These are phyloP conservation scores for Fusarium penzigii DNA, from an alignment of 2,329 filamentous ascomycete species.

Conservation along the genomic window DNA sequence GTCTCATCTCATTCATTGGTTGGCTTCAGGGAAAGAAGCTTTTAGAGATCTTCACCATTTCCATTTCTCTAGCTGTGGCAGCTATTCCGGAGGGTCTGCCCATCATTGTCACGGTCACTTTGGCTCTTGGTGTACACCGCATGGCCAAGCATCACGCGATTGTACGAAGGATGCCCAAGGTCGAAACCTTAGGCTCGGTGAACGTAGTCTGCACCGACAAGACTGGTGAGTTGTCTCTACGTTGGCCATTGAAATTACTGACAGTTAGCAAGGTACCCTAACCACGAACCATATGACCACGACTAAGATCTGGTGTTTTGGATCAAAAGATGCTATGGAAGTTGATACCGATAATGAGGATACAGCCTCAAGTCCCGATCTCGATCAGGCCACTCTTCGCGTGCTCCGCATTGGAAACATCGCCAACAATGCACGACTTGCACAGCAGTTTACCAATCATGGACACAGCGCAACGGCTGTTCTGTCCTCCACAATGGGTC, in stretches of 20 bases:
- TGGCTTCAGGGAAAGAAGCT: slow-evolving; percentile 86
- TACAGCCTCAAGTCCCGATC: slow-evolving; percentile 53
- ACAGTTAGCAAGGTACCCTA: slow-evolving; percentile 64
- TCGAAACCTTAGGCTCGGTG: slow-evolving; percentile 96
- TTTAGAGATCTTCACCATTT: slow-evolving; percentile 96
- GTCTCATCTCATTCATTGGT: slow-evolving; percentile 86
- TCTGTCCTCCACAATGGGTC: slow-evolving; percentile 77
- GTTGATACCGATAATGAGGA: slow-evolving; percentile 57
- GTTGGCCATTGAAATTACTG: slow-evolving; percentile 8
- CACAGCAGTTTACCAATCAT: slow-evolving; percentile 69
- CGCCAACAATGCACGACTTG: slow-evolving; percentile 88
- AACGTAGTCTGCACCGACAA: slow-evolving; percentile 99
- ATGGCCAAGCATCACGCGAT: slow-evolving; percentile 97
- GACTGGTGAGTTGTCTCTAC: slow-evolving; percentile 59
- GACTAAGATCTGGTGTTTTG: slow-evolving; percentile 95
- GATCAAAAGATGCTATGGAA: slow-evolving; percentile 55
- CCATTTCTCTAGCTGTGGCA: slow-evolving; percentile 92
- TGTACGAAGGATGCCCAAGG: slow-evolving; percentile 91
- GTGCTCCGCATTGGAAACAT: slow-evolving; percentile 93
- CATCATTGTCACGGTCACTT: slow-evolving; percentile 96
- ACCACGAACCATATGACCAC: slow-evolving; percentile 99
- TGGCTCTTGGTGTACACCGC: slow-evolving; percentile 89
- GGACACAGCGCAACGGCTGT: slow-evolving; percentile 71
- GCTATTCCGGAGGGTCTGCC: slow-evolving; percentile 95
- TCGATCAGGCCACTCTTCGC: slow-evolving; percentile 71